Conservation (phyloP, 768 basidiomycete genomes). For the Albatrellus ellisii region DNA sequence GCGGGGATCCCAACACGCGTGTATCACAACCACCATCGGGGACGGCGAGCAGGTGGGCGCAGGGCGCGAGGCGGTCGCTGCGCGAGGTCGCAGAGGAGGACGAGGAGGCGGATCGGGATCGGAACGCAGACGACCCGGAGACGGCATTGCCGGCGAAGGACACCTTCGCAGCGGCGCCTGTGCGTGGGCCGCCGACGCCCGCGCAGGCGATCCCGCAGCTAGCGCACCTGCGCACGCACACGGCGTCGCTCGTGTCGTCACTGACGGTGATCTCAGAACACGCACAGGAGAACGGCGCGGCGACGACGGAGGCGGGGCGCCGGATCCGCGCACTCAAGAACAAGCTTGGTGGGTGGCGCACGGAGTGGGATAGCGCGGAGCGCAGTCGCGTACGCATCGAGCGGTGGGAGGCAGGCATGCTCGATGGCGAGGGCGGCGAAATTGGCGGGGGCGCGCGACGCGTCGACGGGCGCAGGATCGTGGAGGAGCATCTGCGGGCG, state of each 20-base stretch:
- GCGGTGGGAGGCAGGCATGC: conserved; percentile 61
- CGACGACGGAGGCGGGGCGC: conserved; percentile 73
- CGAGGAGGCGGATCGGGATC: conserved; percentile 46
- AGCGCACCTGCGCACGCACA: conserved; percentile 57
- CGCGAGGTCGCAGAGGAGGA: conserved; percentile 28
- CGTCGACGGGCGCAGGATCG: conserved; percentile 57
- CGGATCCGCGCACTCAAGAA: conserved; percentile 81
- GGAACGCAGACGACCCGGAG: conserved; percentile 32
- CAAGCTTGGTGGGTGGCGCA: conserved; percentile 65
- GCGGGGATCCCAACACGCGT: conserved; percentile 18
- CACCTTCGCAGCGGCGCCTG: conserved; percentile 32
- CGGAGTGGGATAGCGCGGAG: conserved; percentile 80
- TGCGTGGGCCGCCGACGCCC: conserved; percentile 40
- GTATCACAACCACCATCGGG: too few relatives aligned
- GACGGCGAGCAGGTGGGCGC: conserved; percentile 3
- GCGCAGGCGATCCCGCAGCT: conserved; percentile 52
- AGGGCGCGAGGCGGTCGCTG: conserved; percentile 9
- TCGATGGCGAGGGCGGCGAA: conserved; percentile 26
- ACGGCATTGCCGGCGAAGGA: conserved; percentile 40
- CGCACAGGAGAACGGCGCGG: conserved; percentile 78
- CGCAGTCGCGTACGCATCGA: conserved; percentile 64
- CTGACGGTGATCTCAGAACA: conserved; percentile 75
- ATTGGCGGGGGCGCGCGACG: conserved; percentile 26
- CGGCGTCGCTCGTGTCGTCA: conserved; percentile 60
- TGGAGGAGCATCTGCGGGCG: conserved; percentile 66